Evolutionary conservation across 1,284 basidiomycete genomes (phyloP).

Genomic region (Laetiporus sulphureus): DNA sequence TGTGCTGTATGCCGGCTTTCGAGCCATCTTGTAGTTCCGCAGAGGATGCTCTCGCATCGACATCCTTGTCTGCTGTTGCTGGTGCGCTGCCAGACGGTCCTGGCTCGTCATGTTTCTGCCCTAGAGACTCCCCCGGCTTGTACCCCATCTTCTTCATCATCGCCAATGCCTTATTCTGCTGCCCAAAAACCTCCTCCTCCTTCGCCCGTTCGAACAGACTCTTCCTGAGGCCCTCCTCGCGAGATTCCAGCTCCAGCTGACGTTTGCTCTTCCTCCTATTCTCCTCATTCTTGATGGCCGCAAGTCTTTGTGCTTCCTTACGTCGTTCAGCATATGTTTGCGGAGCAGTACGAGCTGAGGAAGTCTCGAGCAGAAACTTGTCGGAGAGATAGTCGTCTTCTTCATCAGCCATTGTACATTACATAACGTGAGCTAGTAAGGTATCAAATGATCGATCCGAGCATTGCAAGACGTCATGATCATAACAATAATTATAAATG

Average conservation of each 20-base stretch:
- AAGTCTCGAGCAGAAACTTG: slow-evolving; percentile 57
- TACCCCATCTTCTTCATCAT: slow-evolving; percentile 92
- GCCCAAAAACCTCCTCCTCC: slow-evolving; percentile 47
- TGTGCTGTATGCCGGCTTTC: slow-evolving; percentile 29
- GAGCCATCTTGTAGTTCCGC: neutral
- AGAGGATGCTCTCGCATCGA: neutral
- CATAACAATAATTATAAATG: slow-evolving; percentile 6
- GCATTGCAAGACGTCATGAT: slow-evolving; percentile 6
- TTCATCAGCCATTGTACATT: slow-evolving; percentile 45
- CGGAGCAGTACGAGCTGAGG: slow-evolving; percentile 29
- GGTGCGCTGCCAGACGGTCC: neutral
- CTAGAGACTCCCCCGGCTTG: slow-evolving; percentile 72
- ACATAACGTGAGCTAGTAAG: slow-evolving; percentile 6
- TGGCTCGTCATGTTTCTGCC: slow-evolving; percentile 28
- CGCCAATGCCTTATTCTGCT: slow-evolving; percentile 62
- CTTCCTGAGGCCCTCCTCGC: slow-evolving; percentile 68
- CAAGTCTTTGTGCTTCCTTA: slow-evolving; percentile 49
- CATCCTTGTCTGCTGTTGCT: neutral
- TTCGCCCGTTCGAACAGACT: slow-evolving; percentile 73
- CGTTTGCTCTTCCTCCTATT: slow-evolving; percentile 56
- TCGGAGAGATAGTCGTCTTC: slow-evolving; percentile 83
- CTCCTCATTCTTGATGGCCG: slow-evolving; percentile 57
- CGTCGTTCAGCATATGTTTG: slow-evolving; percentile 66
- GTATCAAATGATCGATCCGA: slow-evolving; percentile 3
- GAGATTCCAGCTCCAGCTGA: slow-evolving; percentile 66